phyloP scores from a whole-genome alignment of 176 grass and related monocot species.

The Aegilops speltoides region DNA sequence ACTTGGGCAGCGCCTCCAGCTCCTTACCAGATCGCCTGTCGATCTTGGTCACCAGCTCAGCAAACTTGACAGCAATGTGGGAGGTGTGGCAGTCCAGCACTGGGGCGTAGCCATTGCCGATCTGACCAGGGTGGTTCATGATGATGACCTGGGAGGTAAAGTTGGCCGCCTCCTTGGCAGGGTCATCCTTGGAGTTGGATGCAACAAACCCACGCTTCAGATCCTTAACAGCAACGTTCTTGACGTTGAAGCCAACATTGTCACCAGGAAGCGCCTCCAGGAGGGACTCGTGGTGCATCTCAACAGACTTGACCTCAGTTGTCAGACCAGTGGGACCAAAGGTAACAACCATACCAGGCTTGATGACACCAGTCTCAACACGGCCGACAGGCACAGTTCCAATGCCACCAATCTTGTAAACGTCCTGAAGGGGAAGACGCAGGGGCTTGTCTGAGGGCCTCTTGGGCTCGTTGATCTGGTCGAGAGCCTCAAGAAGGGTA shows the following conservation, averaged over 20 bases:
- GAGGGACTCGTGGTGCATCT: background rate
- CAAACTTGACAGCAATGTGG: slow-evolving; percentile 38
- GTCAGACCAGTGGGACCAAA: slow-evolving; percentile 6
- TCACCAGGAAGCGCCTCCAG: slow-evolving; percentile 12
- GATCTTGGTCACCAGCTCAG: slow-evolving; percentile 25
- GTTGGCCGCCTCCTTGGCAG: background rate
- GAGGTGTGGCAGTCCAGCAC: slow-evolving; percentile 37
- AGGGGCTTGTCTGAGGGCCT: slow-evolving; percentile 17
- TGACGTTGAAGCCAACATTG: slow-evolving; percentile 5
- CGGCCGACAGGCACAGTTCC: slow-evolving; percentile 4
- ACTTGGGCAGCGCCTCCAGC: slow-evolving; percentile 87
- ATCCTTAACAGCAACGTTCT: slow-evolving; percentile 1
- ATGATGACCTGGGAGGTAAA: slow-evolving; percentile 8
- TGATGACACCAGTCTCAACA: slow-evolving; percentile 3
- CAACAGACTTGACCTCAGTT: slow-evolving; percentile 9
- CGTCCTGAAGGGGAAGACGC: slow-evolving; percentile 4
- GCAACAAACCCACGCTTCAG: slow-evolving; percentile 14
- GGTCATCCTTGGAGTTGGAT: slow-evolving; percentile 13
- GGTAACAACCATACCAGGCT: slow-evolving; percentile 15
- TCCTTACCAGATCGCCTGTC: slow-evolving; percentile 74
- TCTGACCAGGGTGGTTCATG: slow-evolving; percentile 42
- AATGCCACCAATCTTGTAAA: slow-evolving; percentile 19
- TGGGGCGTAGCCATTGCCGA: slow-evolving; percentile 31
- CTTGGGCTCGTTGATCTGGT: slow-evolving; percentile 12
- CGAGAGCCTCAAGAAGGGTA: slow-evolving; percentile 5